phyloP scores from a whole-genome alignment of 768 basidiomycete genomes.

The Tulasnella sp. region DNA sequence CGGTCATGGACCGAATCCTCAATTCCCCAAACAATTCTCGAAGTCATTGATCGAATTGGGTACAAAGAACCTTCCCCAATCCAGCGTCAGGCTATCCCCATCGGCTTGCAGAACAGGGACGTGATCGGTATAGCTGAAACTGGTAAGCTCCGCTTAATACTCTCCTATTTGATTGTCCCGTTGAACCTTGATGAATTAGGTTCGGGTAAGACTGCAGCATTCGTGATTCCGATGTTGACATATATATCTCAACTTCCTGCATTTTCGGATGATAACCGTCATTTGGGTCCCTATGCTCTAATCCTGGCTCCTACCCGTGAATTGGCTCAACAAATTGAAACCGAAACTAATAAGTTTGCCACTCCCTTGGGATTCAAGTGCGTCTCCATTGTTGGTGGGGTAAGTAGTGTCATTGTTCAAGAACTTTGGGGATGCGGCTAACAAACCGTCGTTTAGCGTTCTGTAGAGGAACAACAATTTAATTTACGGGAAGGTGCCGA shows the following conservation, averaged over 20 bases:
- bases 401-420: slow-evolving; percentile 29
- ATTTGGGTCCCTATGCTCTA: slow-evolving; percentile 85
- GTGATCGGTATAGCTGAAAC: slow-evolving; percentile 99
- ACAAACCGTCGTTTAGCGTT: slow-evolving; percentile 36
- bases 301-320: slow-evolving; percentile 97
- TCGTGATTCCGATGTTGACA: slow-evolving; percentile 93
- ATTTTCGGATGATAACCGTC: slow-evolving; percentile 84
- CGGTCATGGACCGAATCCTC: slow-evolving; percentile 82
- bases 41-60: slow-evolving; percentile 79
- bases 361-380: slow-evolving; percentile 79
- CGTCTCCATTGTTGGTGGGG: slow-evolving; percentile 97
- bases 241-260: slow-evolving; percentile 81
- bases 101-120: slow-evolving; percentile 90
- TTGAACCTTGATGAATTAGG: slow-evolving; percentile 34
- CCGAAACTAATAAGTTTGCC: slow-evolving; percentile 85
- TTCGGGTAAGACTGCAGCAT: slow-evolving; percentile 97
- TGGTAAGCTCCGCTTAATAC: slow-evolving; percentile 36
- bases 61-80: slow-evolving; percentile 97
- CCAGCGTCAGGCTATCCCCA: slow-evolving; percentile 98
- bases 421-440: neutral
- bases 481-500: slow-evolving; percentile 96
- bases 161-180: neutral
- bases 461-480: slow-evolving; percentile 96
- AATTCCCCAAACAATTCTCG: slow-evolving; percentile 67
- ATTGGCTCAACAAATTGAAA: slow-evolving; percentile 92